Conservation (phyloP, 306 rosid species). For the Notholithocarpus densiflorus region DNA sequence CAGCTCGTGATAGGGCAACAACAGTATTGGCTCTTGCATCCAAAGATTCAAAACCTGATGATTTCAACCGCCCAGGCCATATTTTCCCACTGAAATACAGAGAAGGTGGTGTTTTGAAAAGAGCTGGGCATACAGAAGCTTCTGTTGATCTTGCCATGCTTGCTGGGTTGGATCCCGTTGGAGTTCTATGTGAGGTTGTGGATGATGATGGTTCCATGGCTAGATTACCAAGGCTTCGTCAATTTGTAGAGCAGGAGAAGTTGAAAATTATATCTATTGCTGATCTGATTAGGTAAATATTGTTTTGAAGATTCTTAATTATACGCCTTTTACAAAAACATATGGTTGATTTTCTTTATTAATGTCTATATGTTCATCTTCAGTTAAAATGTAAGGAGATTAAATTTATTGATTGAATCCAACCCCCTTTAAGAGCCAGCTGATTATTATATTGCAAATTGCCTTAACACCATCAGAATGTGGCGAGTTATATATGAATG, state of each 20-base stretch:
- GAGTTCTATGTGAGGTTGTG: conserved; percentile 85
- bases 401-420: neutral
- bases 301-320: conserved; percentile 4
- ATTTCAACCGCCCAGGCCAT: conserved; percentile 96
- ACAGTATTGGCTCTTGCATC: conserved; percentile 92
- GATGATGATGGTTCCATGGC: conserved; percentile 99
- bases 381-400: neutral
- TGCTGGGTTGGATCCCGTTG: conserved; percentile 82
- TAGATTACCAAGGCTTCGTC: conserved; percentile 82
- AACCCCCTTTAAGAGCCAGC: neutral
- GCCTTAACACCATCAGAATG: neutral
- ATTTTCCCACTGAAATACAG: conserved; percentile 87
- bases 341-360: neutral
- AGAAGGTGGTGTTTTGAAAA: conserved; percentile 94
- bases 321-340: neutral
- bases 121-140: conserved; percentile 98
- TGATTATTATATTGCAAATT: neutral
- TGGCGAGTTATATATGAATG: neutral
- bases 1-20: conserved; percentile 84
- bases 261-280: conserved; percentile 89
- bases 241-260: conserved; percentile 64
- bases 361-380: neutral
- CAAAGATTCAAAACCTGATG: conserved; percentile 71
- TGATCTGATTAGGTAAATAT: conserved; percentile 76
- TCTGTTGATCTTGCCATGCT: conserved; percentile 85